Percentiles rank a stretch among this genome's conserved stretches.
These are phyloP conservation scores for Wakefieldia striispora DNA, from an alignment of 768 basidiomycete species.

Conservation along the genomic window DNA sequence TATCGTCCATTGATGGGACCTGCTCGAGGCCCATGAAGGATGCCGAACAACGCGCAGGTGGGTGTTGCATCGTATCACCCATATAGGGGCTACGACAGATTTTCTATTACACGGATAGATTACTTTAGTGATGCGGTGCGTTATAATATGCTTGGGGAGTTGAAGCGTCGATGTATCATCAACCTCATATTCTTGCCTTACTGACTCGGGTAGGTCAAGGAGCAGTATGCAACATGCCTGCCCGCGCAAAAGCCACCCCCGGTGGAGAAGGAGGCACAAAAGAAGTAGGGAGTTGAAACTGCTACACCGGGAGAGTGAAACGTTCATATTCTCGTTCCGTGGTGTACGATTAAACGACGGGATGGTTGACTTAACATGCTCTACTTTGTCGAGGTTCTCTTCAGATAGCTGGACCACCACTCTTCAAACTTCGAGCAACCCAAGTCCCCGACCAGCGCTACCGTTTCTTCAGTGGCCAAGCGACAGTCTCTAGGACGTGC, in stretches of 20 bases:
- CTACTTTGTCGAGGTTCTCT: conserved; percentile 11
- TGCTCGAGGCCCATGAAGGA: conserved; percentile 39
- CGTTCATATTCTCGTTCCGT: neutral
- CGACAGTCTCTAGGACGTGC: conserved; percentile 79
- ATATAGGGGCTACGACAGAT: neutral
- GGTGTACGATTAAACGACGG: conserved; percentile 3
- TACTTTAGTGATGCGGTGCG: conserved; percentile 32
- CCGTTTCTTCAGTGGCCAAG: conserved; percentile 74
- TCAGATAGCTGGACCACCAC: conserved; percentile 73
- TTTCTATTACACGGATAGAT: conserved; percentile 7
- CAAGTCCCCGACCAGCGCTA: conserved; percentile 59
- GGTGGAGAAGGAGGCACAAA: conserved; percentile 4
- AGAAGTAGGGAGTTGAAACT: neutral
- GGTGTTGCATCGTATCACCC: conserved; percentile 1
- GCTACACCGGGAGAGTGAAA: neutral
- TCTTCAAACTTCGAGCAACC: conserved; percentile 70
- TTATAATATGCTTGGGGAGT: neutral
- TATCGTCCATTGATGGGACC: conserved; percentile 40
- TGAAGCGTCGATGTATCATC: neutral
- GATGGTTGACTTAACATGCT: neutral
- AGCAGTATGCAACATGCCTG: conserved; percentile 14
- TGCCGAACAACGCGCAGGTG: conserved; percentile 45
- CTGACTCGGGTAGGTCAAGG: conserved; percentile 23
- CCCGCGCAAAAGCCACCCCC: conserved; percentile 11
- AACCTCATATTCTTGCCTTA: neutral